Conservation (phyloP, 1,284 basidiomycete genomes). For the Apiotrichum brassicae region DNA sequence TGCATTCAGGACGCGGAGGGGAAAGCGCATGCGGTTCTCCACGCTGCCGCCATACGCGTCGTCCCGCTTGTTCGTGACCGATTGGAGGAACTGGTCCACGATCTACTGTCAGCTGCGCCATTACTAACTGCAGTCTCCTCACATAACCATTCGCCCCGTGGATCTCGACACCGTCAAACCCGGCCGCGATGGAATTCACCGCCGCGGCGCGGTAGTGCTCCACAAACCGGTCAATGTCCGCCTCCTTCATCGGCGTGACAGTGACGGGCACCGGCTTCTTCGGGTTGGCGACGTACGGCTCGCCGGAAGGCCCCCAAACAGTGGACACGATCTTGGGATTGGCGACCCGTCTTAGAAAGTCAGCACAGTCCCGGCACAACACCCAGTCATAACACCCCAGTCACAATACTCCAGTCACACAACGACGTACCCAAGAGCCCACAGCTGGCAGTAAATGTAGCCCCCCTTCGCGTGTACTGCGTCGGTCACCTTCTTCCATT, state of each 20-base stretch:
- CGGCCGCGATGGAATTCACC: constrained; percentile 54
- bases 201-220: constrained; percentile 52
- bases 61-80: constrained; percentile 53
- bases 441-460: constrained; percentile 52
- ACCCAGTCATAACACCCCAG: not conserved
- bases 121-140: not conserved
- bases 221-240: constrained; percentile 47
- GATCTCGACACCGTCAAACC: constrained; percentile 61
- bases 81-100: constrained; percentile 56
- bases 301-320: constrained; percentile 29
- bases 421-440: constrained; percentile 52
- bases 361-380: not conserved
- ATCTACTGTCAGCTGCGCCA: constrained; percentile 1
- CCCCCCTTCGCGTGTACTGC: constrained; percentile 51
- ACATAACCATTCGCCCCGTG: constrained; percentile 40
- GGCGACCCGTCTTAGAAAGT: constrained; percentile 4
- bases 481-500: constrained; percentile 45
- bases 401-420: too few relatives aligned
- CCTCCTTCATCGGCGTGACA: constrained; percentile 15
- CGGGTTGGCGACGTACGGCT: constrained; percentile 7
- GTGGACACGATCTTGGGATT: constrained; percentile 6
- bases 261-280: not conserved
- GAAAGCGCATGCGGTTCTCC: constrained; percentile 55
- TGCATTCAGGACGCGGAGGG: constrained; percentile 53
- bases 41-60: constrained; percentile 58